Evolutionary conservation across 1,284 basidiomycete species (phyloP).

Genomic region (Earliella scabrosa): DNA sequence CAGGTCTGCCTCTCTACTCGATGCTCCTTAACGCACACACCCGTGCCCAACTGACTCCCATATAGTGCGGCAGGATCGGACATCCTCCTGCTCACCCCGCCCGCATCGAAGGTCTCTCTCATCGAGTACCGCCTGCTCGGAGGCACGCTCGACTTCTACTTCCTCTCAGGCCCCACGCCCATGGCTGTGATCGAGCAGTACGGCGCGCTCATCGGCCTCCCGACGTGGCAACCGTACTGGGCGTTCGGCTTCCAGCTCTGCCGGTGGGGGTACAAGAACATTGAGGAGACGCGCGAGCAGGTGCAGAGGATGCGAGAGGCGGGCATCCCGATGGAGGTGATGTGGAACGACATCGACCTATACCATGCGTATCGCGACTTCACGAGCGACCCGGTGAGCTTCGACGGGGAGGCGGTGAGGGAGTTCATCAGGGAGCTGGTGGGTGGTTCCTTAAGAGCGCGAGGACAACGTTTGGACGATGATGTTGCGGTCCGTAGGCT

Average conservation of each 20-base stretch:
- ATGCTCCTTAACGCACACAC: slow-evolving; percentile 30
- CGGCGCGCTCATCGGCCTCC: slow-evolving; percentile 59
- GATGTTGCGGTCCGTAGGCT: slow-evolving; percentile 22
- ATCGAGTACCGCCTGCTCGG: slow-evolving; percentile 71
- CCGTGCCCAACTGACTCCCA: not conserved
- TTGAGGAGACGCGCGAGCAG: slow-evolving; percentile 43
- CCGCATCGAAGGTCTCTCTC: slow-evolving; percentile 51
- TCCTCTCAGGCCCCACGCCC: slow-evolving; percentile 73
- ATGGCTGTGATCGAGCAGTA: slow-evolving; percentile 71
- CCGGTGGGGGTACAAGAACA: slow-evolving; percentile 45
- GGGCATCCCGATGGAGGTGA: slow-evolving; percentile 69
- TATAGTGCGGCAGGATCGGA: slow-evolving; percentile 60
- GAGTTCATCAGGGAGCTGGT: slow-evolving; percentile 65
- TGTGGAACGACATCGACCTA: slow-evolving; percentile 82
- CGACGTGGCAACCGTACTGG: slow-evolving; percentile 71
- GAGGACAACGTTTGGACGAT: not conserved
- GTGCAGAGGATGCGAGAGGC: slow-evolving; percentile 65
- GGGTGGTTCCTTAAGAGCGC: slow-evolving; percentile 18
- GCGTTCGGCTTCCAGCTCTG: slow-evolving; percentile 76
- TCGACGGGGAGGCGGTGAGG: slow-evolving; percentile 59
- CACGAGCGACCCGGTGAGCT: slow-evolving; percentile 68
- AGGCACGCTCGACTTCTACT: slow-evolving; percentile 65
- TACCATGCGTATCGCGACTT: slow-evolving; percentile 73
- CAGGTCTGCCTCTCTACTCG: slow-evolving; percentile 48
- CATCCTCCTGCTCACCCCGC: slow-evolving; percentile 57